Evolutionary conservation across 306 rosid genomes (phyloP).

Genomic region (Lotus japonicus): DNA sequence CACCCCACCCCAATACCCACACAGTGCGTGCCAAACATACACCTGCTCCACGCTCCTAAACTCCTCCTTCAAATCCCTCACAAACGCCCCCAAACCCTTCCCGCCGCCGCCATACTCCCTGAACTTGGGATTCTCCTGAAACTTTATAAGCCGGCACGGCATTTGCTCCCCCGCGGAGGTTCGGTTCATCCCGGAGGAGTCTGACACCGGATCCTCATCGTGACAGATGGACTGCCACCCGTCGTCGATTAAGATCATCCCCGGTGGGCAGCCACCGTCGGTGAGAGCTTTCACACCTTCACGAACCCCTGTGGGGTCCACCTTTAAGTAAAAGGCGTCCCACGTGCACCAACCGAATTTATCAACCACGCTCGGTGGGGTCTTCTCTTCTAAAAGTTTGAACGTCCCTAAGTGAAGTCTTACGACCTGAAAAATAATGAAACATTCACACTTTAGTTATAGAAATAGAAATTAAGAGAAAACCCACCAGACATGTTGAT

Average conservation of each 20-base stretch:
- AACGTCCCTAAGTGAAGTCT: slow-evolving; percentile 49
- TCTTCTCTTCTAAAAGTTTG: slow-evolving; percentile 54
- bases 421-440: no score
- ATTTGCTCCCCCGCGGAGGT: slow-evolving; percentile 65
- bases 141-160: slow-evolving; percentile 51
- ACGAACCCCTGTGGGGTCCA: slow-evolving; percentile 51
- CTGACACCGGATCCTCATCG: slow-evolving; percentile 37
- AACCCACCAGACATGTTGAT: no score
- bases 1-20: slow-evolving; percentile 82
- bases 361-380: slow-evolving; percentile 56
- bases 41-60: slow-evolving; percentile 51
- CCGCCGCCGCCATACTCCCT: slow-evolving; percentile 26
- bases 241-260: slow-evolving; percentile 61
- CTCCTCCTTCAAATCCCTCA: slow-evolving; percentile 53
- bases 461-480: no score
- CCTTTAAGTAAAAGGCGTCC: slow-evolving; percentile 79
- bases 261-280: slow-evolving; percentile 83
- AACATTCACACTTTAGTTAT: no score
- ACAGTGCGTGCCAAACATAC: slow-evolving; percentile 77
- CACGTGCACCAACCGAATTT: no score
- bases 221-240: slow-evolving; percentile 69
- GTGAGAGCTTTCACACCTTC: slow-evolving; percentile 49
- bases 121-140: slow-evolving; percentile 54
- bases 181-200: slow-evolving; percentile 37
- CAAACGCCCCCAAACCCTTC: slow-evolving; percentile 53